Conservation (phyloP, 805 yeast genomes). For the Nakazawaea ernobii region DNA sequence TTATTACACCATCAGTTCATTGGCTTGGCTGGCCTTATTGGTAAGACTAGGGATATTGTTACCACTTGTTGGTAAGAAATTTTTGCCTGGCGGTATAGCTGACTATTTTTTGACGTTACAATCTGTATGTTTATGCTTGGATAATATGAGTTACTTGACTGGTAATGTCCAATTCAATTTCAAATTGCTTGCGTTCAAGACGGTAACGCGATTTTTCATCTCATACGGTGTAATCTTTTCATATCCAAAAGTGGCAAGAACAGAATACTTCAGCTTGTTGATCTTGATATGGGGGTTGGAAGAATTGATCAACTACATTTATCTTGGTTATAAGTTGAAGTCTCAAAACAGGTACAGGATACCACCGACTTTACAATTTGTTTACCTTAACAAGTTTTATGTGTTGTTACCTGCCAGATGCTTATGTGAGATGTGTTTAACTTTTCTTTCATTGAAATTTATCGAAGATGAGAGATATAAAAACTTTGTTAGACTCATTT, state of each 20-base stretch:
- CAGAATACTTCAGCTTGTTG: slow-evolving; percentile 17
- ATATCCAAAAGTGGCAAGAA: slow-evolving; percentile 23
- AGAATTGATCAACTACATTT: slow-evolving; percentile 20
- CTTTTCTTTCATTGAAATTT: slow-evolving; percentile 18
- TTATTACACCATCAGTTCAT: slow-evolving; percentile 22
- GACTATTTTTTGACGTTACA: slow-evolving; percentile 40
- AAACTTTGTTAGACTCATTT: slow-evolving; percentile 11
- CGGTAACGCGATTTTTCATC: slow-evolving; percentile 13
- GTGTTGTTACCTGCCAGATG: slow-evolving; percentile 18
- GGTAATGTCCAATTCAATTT: slow-evolving; percentile 9
- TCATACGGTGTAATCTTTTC: slow-evolving; percentile 15
- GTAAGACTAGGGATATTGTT: slow-evolving; percentile 45
- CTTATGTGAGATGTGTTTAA: slow-evolving; percentile 16
- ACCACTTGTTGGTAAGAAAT: slow-evolving; percentile 60
- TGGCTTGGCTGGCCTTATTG: slow-evolving; percentile 44
- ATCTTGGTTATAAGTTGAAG: slow-evolving; percentile 22
- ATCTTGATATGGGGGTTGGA: slow-evolving; percentile 17
- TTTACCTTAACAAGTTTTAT: slow-evolving; percentile 14
- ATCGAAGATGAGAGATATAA: slow-evolving; percentile 12
- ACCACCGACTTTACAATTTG: slow-evolving; percentile 14
- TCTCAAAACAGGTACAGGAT: slow-evolving; percentile 15
- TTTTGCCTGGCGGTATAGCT: slow-evolving; percentile 68
- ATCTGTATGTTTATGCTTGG: slow-evolving; percentile 13
- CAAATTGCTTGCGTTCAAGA: slow-evolving; percentile 11
- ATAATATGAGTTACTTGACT: slow-evolving; percentile 15